Evolutionary conservation across 2,329 filamentous ascomycete species (phyloP), one percentile per base, ranked within the genome.

Genomic region (Hirsutella minnesotensis): DNA sequence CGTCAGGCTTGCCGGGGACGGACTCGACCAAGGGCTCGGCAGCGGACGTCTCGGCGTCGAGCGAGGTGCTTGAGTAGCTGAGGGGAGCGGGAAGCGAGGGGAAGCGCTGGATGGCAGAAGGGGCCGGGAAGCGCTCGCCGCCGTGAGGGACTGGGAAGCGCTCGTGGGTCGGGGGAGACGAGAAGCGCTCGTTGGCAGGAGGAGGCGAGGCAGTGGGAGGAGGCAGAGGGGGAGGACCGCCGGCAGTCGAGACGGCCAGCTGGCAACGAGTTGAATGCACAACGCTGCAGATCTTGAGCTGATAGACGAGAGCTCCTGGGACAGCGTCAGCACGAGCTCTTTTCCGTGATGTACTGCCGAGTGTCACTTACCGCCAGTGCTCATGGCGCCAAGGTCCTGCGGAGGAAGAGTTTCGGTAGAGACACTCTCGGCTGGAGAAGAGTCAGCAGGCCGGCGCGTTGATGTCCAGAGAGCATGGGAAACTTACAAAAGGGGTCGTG

Each of bases 211-310:
- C n/a, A n/a, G 10, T 18, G 16, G 33, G 33, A 35, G 33, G 3
- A 18, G n/a, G 33, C 9, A n/a, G 15, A 16, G 9, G 33, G 18
- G 33, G 15, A 18, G 13, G 38, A 12, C 24, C 42, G 19, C 41
- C 47, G 35, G 45, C 54, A 34, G 52, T 59, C 21, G 58, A 57
- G 40, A 56, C 49, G 39, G 54, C 51, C 38, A 56, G 46, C 27
- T 53, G 47, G 51, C 63, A 66, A 41, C 54, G 48, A 27, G 61
- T 64, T 44, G 53, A 55, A 22, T 60, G 53, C 22, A 61, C 48
- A 40, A 64, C 45, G 47, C 54, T 56, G 55, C 63, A 65, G 42
- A 60, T 48, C 50, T 62, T 63, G 49, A 62, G 54, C 22, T 60
- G 56, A 48, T 60, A 59, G 36, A 64, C 47, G 24, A 59, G 41